A percentile compares a stretch with the other conserved stretches of the same genome.
Evolutionary conservation across 768 basidiomycete genomes (phyloP).

Genomic region (Kwoniella mangroviensis): DNA sequence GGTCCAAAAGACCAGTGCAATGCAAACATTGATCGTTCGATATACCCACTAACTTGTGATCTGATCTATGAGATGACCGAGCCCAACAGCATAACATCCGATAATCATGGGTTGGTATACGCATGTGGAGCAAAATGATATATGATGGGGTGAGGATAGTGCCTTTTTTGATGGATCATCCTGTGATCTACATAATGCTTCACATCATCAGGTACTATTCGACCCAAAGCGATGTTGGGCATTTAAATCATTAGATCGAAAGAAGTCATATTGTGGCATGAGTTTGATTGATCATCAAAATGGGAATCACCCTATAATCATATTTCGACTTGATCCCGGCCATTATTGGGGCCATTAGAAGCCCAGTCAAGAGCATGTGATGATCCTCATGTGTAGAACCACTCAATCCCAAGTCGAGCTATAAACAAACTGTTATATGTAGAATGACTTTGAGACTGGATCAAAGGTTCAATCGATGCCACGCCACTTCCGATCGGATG

Average conservation of each 20-base stretch:
- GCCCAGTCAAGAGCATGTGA: background rate
- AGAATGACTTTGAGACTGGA: too few species aligned
- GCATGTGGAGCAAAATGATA: background rate
- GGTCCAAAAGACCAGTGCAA: background rate
- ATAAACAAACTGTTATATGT: too few species aligned
- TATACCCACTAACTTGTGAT: too few species aligned
- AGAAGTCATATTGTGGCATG: background rate
- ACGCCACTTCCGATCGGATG: constrained; percentile 8
- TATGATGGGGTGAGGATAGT: background rate
- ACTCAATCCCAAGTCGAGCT: too few species aligned
- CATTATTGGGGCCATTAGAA: background rate
- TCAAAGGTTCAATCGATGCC: too few species aligned
- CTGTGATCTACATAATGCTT: background rate
- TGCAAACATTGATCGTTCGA: background rate
- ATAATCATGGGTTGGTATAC: too few species aligned
- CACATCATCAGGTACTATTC: background rate
- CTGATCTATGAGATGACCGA: constrained; percentile 1
- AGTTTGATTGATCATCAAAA: background rate
- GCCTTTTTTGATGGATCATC: background rate
- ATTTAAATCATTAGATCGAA: background rate
- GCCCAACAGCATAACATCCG: background rate
- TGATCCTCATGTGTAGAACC: background rate
- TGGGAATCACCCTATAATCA: background rate
- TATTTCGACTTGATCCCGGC: background rate
- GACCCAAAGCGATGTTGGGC: background rate